A percentile compares a stretch with the other conserved stretches of the same genome.
phyloP scores from a whole-genome alignment of 331 rosid genomes.

The Pyrus hybrid region DNA sequence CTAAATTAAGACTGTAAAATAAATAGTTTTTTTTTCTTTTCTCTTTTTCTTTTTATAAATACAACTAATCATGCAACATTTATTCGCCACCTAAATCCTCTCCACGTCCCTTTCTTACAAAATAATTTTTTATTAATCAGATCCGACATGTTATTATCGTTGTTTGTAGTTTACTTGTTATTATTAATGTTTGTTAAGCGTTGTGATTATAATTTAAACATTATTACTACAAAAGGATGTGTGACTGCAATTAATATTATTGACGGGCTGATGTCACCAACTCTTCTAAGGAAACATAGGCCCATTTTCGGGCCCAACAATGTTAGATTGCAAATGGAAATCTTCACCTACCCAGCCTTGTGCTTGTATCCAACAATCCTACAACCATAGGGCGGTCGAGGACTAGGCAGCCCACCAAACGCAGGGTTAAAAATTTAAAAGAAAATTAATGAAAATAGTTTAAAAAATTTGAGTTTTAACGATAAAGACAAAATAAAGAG shows the following conservation, averaged over 20 bases:
- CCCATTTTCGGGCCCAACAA: too few relatives aligned
- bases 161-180: neutral
- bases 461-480: too few relatives aligned
- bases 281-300: neutral
- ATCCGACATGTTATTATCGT: neutral
- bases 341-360: neutral
- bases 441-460: too few relatives aligned
- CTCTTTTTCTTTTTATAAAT: too few relatives aligned
- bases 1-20: too few relatives aligned
- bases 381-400: too few relatives aligned
- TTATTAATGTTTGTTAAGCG: neutral
- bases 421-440: neutral
- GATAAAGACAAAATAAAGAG: too few relatives aligned
- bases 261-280: neutral
- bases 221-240: neutral
- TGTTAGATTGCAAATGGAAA: neutral
- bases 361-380: too few relatives aligned
- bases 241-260: neutral
- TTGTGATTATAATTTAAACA: neutral
- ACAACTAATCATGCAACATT: neutral
- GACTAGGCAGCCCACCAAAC: neutral
- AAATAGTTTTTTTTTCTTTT: too few relatives aligned
- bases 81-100: slow-evolving; percentile 16
- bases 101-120: neutral
- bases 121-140: neutral